Conservation (phyloP, 257 asterid species). For the Perilla frutescens region DNA sequence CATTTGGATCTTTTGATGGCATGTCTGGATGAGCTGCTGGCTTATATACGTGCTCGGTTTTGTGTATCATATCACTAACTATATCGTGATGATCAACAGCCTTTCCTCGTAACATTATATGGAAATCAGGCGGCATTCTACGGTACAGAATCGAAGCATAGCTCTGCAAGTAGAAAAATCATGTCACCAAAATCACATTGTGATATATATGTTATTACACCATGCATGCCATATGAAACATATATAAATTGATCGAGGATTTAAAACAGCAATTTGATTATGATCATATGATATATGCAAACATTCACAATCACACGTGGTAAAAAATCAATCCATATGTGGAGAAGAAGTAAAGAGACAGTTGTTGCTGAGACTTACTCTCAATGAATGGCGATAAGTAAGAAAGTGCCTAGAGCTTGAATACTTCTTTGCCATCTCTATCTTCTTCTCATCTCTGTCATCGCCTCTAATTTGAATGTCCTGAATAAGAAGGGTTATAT, state of each 20-base stretch:
- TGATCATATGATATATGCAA: no score
- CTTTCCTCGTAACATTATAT: conserved; percentile 62
- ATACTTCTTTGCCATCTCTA: conserved; percentile 57
- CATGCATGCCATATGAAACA: no score
- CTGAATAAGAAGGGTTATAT: conserved; percentile 32
- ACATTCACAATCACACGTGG: no score
- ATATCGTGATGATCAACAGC: conserved; percentile 65
- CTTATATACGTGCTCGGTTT: conserved; percentile 44
- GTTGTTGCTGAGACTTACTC: conserved; percentile 45
- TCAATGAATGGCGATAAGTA: conserved; percentile 77
- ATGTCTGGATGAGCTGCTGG: conserved; percentile 51
- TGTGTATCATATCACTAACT: conserved; percentile 53
- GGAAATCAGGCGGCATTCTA: conserved; percentile 59
- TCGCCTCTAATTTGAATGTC: conserved; percentile 77
- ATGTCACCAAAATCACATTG: no score
- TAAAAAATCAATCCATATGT: no score
- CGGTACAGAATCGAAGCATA: conserved; percentile 78
- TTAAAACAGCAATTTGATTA: not conserved
- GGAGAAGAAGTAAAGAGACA: no score
- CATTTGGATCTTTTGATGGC: conserved; percentile 50
- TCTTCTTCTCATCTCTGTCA: conserved; percentile 68
- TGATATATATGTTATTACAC: no score
- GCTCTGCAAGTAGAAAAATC: conserved; percentile 45
- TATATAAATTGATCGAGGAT: no score
- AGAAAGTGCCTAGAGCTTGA: conserved; percentile 68